Evolutionary conservation across 2,329 filamentous ascomycete species (phyloP).

Genomic region (Nannizziopsis barbatae): DNA sequence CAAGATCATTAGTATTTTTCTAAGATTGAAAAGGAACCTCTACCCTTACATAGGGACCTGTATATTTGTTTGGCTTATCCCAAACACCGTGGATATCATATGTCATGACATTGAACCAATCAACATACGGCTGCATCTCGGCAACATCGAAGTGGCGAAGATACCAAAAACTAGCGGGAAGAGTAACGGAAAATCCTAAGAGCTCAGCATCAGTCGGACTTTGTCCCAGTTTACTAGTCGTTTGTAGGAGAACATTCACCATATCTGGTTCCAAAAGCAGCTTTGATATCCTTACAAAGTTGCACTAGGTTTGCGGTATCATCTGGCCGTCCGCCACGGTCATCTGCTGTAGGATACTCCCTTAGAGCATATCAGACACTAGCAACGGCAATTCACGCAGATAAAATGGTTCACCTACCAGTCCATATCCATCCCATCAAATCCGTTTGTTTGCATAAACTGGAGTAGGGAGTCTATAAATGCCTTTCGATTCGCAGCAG

Average conservation of each 20-base stretch:
- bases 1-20: too few relatives aligned
- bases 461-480: background rate
- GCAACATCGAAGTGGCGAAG: constrained; percentile 6
- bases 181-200: constrained; percentile 24
- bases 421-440: constrained; percentile 16
- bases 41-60: too few relatives aligned
- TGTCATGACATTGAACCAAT: constrained; percentile 11
- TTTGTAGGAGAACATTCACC: constrained; percentile 13
- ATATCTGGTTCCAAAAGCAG: constrained; percentile 6
- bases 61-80: constrained; percentile 17
- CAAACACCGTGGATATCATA: constrained; percentile 18
- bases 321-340: background rate
- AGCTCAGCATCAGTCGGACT: constrained; percentile 19
- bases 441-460: constrained; percentile 9
- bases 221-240: constrained; percentile 18
- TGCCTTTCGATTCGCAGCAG: too few relatives aligned
- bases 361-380: background rate
- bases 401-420: constrained; percentile 7
- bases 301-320: constrained; percentile 12
- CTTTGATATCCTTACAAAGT: constrained; percentile 11
- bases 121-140: background rate
- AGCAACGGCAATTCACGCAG: background rate
- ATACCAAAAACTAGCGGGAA: constrained; percentile 11
- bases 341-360: background rate
- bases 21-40: too few relatives aligned